Evolutionary conservation across 345 rosid genomes (phyloP).

Genomic region (Brassica napus): DNA sequence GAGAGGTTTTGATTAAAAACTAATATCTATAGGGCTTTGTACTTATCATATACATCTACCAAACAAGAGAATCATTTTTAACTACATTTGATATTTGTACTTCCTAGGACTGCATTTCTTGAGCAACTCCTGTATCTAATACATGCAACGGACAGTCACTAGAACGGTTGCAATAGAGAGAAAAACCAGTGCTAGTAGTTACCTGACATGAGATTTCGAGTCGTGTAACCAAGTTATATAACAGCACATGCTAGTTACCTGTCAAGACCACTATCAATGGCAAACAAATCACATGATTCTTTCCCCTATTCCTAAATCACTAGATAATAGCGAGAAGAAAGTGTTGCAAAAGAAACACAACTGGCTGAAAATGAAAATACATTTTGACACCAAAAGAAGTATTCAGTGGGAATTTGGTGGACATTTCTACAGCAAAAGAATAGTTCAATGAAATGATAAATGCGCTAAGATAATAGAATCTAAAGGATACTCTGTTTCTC

Average conservation of each 20-base stretch:
- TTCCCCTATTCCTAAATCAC: too few relatives aligned
- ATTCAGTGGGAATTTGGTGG: background rate
- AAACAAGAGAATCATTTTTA: constrained; percentile 11
- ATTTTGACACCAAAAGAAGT: constrained; percentile 9
- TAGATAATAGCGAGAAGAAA: too few relatives aligned
- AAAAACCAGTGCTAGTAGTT: too few relatives aligned
- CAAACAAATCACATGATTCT: too few relatives aligned
- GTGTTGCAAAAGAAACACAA: too few relatives aligned
- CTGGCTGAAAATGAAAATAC: constrained; percentile 50
- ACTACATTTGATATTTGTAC: constrained; percentile 19
- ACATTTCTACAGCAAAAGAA: background rate
- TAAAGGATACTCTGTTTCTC: constrained; percentile 37
- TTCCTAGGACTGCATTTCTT: constrained; percentile 8
- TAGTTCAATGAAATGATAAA: background rate
- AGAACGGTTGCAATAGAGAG: too few relatives aligned
- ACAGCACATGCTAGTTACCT: too few relatives aligned
- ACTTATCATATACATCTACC: constrained; percentile 24
- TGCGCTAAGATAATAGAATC: constrained; percentile 1
- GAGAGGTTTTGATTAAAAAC: background rate
- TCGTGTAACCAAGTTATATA: too few relatives aligned
- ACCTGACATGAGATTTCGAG: too few relatives aligned
- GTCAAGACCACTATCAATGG: too few relatives aligned
- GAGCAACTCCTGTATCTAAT: constrained; percentile 16
- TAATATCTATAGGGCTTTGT: constrained; percentile 6
- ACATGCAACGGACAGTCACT: background rate